Base-by-base conservation (phyloP, 2,329 filamentous ascomycete genomes). In the Aureobasidium sp. region DNA sequence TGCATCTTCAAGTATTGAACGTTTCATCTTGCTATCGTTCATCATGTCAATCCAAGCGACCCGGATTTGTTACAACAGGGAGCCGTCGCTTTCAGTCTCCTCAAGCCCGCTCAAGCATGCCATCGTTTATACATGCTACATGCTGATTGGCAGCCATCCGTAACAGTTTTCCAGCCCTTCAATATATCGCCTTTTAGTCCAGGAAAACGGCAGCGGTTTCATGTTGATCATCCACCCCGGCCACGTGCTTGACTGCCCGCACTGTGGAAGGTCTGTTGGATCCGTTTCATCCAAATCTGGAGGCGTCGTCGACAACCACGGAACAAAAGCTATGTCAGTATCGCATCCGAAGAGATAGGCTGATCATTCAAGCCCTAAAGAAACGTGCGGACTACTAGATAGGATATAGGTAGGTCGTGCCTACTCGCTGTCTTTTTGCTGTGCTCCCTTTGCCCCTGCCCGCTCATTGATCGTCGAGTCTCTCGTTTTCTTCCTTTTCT, bases 211-310 rank as follows among this genome's bases (percentile, higher is more conserved):
- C 15, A 27, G n/a, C n/a, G 29, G 54, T 58, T 47, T 58, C 27
- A 47, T 17, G 31, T 58, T 58, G 29, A 58, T 58, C 40, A 5
- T n/a, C 12, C 19, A 8, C 42, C 54, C 42, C 54, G 8, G 29
- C 19, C 37, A 44, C 33, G 31, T 33, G 31, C 31, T 33, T 12
- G 31, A 33, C 50, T 37, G 42, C 35, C 11, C 50, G 14, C 31
- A 31, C 31, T 29, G 15, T 11, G 50, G 50, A 54, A 42, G 35
- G 35, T 27, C 33, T 39, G 24, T 24, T 35, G 17, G 15, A 44
- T 44, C 27, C 52, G 54, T 58, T 58, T 58, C 54, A 58, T 58
- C 42, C 14, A 37, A 47, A 40, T 40, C 11, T n/a, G 27, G 33
- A 39, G 29, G 40, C 31, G 31, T 45, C 31, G 17, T 14, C 33